A percentile compares a stretch with the other conserved stretches of the same genome.
Conservation (phyloP, 345 rosid genomes). For the Salix exigua region DNA sequence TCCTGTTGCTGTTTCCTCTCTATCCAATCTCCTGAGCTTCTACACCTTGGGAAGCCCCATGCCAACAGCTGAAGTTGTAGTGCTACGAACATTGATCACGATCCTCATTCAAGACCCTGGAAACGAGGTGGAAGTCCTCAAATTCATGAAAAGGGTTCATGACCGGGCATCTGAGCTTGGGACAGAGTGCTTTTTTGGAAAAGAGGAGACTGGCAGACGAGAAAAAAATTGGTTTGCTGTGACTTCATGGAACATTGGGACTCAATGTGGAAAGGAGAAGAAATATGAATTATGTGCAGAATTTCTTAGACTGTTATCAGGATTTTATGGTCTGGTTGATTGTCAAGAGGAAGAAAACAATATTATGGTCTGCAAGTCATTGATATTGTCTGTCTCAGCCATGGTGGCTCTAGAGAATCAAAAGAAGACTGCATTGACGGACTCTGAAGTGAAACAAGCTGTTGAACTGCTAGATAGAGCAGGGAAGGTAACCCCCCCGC, state of each 20-base stretch:
- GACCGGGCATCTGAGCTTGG: slow-evolving; percentile 66
- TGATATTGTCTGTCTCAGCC: slow-evolving; percentile 66
- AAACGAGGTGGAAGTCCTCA: slow-evolving; percentile 55
- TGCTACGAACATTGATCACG: slow-evolving; percentile 75
- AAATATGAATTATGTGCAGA: slow-evolving; percentile 62
- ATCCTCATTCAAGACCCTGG: slow-evolving; percentile 57
- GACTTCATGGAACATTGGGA: slow-evolving; percentile 80
- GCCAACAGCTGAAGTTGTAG: slow-evolving; percentile 68
- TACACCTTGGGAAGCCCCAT: slow-evolving; percentile 55
- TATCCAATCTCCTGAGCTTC: slow-evolving; percentile 67
- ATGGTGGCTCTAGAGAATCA: slow-evolving; percentile 70
- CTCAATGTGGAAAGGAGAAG: slow-evolving; percentile 67
- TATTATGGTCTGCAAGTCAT: slow-evolving; percentile 57
- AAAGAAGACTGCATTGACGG: slow-evolving; percentile 42
- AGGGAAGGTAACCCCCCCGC: slow-evolving; percentile 49
- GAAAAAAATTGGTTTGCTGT: slow-evolving; percentile 84
- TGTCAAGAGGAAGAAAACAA: slow-evolving; percentile 49
- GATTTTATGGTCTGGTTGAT: slow-evolving; percentile 45
- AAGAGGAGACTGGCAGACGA: slow-evolving; percentile 71
- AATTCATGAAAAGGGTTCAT: slow-evolving; percentile 50
- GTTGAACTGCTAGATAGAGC: slow-evolving; percentile 70
- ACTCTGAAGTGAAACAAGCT: slow-evolving; percentile 60
- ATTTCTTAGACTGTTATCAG: slow-evolving; percentile 59
- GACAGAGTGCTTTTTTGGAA: slow-evolving; percentile 62
- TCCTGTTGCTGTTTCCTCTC: slow-evolving; percentile 68